These are phyloP conservation scores for Asparagopsis taxiformis DNA, from an alignment of 31 red algal species.

Conservation along the genomic window DNA sequence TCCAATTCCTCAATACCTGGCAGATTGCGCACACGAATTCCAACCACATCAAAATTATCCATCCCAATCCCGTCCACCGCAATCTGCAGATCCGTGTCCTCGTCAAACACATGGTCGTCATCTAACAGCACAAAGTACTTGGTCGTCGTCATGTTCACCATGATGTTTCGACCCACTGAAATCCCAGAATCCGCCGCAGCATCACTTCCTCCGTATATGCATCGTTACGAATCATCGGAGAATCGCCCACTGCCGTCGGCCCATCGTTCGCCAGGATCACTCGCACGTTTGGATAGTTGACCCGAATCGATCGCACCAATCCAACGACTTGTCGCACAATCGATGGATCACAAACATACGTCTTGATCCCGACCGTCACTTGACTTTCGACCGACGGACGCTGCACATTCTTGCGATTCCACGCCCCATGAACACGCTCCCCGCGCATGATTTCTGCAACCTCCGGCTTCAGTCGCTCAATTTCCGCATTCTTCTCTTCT, in stretches of 20 bases:
- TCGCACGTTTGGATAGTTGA: constrained; percentile 64
- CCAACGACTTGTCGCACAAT: constrained; percentile 52
- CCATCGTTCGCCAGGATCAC: constrained; percentile 64
- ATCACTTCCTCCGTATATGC: constrained; percentile 56
- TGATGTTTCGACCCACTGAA: constrained; percentile 58
- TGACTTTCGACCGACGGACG: constrained; percentile 44
- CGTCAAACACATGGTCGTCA: constrained; percentile 78
- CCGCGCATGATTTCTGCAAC: constrained; percentile 50
- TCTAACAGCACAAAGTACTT: constrained; percentile 62
- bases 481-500: constrained; percentile 8
- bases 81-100: constrained; percentile 59
- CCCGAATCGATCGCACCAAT: constrained; percentile 59
- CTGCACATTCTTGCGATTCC: constrained; percentile 52
- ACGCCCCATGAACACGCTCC: constrained; percentile 58
- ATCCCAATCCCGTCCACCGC: constrained; percentile 42
- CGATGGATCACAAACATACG: constrained; percentile 66
- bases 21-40: constrained; percentile 64
- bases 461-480: constrained; percentile 28
- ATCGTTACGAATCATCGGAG: constrained; percentile 37
- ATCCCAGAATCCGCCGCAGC: constrained; percentile 59
- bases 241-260: constrained; percentile 20
- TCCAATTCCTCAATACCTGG: constrained; percentile 74
- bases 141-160: constrained; percentile 75
- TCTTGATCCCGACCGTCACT: constrained; percentile 69
- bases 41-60: constrained; percentile 53